Conservation (phyloP, 2,329 filamentous ascomycete species). For the Beauveria caledonica region DNA sequence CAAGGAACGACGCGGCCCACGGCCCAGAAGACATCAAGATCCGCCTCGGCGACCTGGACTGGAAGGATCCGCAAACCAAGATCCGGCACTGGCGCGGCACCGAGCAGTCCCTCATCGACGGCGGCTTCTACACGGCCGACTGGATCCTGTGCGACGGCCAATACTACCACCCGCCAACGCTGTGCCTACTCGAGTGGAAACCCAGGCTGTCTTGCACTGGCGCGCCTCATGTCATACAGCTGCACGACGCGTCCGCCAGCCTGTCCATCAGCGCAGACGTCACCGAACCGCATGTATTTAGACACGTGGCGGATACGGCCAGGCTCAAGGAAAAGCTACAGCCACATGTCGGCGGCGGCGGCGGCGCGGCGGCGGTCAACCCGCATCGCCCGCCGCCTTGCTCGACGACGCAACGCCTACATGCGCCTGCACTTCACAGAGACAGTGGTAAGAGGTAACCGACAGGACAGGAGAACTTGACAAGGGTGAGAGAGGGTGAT, state of each 20-base stretch:
- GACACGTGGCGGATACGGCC: neutral
- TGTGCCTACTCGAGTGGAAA: conserved; percentile 26
- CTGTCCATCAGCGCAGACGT: neutral
- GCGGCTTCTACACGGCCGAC: conserved; percentile 58
- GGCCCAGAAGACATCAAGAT: conserved; percentile 35
- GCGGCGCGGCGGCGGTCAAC: neutral
- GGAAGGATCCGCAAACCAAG: conserved; percentile 62
- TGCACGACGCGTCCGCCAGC: conserved; percentile 12
- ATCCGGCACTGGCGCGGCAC: conserved; percentile 58
- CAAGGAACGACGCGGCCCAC: conserved; percentile 18
- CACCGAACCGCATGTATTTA: neutral
- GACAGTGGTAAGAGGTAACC: neutral
- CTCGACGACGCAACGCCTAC: neutral
- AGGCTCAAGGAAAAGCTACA: neutral
- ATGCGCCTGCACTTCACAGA: neutral
- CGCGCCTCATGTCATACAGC: conserved; percentile 16
- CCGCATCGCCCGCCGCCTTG: neutral
- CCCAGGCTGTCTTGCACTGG: conserved; percentile 12
- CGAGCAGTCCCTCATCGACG: conserved; percentile 54
- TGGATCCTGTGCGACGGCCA: conserved; percentile 26
- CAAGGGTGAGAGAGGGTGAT: neutral
- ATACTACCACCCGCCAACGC: conserved; percentile 29
- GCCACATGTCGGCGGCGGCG: neutral
- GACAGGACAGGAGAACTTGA: neutral
- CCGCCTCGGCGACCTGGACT: conserved; percentile 67